Conservation (phyloP, 2,329 filamentous ascomycete species). For the Capronia coronata region DNA sequence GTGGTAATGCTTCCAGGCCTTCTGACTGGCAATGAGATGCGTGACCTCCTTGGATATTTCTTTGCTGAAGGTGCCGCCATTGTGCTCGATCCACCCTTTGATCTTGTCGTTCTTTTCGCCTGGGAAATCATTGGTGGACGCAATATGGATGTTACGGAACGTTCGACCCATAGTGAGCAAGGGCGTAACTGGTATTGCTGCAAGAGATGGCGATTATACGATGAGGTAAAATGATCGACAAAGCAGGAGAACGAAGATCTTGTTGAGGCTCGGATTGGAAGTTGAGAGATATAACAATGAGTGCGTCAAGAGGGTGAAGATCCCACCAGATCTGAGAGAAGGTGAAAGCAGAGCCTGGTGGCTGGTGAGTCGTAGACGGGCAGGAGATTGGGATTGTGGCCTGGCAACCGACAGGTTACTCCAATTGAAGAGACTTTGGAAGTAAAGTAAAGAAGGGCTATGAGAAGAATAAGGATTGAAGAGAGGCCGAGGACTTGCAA, state of each 20-base stretch:
- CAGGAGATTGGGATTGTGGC: too few species aligned
- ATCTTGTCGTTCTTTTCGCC: slow-evolving; percentile 52
- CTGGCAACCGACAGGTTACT: too few species aligned
- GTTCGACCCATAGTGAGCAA: slow-evolving; percentile 11
- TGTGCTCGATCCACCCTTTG: slow-evolving; percentile 56
- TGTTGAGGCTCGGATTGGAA: too few species aligned
- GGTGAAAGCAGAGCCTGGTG: too few species aligned
- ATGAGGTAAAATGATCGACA: too few species aligned
- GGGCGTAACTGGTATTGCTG: background rate
- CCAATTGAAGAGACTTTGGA: background rate
- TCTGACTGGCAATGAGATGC: slow-evolving; percentile 62
- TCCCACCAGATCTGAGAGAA: too few species aligned
- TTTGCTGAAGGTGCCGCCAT: slow-evolving; percentile 54
- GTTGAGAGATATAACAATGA: too few species aligned
- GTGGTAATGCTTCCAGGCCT: slow-evolving; percentile 51
- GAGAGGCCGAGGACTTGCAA: too few species aligned
- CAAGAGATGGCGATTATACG: background rate
- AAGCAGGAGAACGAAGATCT: too few species aligned
- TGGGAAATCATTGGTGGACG: slow-evolving; percentile 52
- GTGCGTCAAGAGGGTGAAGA: too few species aligned
- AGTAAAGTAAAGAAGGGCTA: background rate
- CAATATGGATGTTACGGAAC: slow-evolving; percentile 51
- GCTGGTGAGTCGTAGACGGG: too few species aligned
- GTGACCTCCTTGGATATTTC: slow-evolving; percentile 55
- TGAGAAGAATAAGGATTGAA: too few species aligned